These are phyloP conservation scores for Saccharomycopsis malanga DNA, from an alignment of 805 yeast genomes.

Conservation along the genomic window DNA sequence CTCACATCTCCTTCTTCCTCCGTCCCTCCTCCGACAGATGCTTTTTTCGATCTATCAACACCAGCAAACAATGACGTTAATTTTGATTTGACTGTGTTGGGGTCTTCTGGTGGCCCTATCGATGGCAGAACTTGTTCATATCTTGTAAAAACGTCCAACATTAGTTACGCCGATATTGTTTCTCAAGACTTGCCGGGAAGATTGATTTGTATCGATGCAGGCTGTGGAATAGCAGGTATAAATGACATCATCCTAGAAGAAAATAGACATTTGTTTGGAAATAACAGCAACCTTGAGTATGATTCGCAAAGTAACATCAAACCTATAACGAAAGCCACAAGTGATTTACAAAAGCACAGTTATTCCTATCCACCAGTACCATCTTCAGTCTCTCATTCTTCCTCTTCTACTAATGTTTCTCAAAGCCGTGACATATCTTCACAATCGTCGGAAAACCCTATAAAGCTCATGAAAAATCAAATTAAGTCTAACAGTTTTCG, in stretches of 20 bases:
- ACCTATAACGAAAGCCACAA: too few species aligned
- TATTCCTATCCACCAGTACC: neutral
- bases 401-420: neutral
- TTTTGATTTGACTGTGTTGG: constrained; percentile 64
- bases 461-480: too few species aligned
- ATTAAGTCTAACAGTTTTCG: neutral
- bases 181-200: constrained; percentile 27
- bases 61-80: too few species aligned
- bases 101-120: constrained; percentile 81
- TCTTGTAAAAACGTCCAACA: constrained; percentile 48
- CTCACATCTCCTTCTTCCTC: too few species aligned
- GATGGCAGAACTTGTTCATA: constrained; percentile 65
- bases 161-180: constrained; percentile 36
- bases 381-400: neutral
- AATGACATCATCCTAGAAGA: constrained; percentile 33
- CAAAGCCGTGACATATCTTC: neutral
- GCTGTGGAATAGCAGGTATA: constrained; percentile 58
- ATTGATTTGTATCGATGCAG: constrained; percentile 69
- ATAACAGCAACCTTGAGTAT: too few species aligned
- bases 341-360: too few species aligned
- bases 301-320: too few species aligned
- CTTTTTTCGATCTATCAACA: too few species aligned
- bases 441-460: neutral
- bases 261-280: constrained; percentile 2
- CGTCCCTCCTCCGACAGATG: too few species aligned